Conservation (phyloP, 2,329 filamentous ascomycete genomes). For the Diplodia intermedia region DNA sequence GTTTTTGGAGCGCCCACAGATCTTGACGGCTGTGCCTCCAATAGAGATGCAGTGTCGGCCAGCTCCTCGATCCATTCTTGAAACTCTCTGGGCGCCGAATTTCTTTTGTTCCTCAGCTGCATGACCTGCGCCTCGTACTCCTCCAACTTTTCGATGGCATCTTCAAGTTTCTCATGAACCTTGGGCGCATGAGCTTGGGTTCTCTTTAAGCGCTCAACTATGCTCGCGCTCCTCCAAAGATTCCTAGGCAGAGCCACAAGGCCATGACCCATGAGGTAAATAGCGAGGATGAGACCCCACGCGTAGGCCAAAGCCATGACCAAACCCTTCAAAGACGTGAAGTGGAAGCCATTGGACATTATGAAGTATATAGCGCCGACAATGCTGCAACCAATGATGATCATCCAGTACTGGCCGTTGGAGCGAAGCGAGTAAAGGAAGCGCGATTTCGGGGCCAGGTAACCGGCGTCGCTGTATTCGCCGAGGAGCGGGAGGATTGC, state of each 20-base stretch:
- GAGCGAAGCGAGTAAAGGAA: conserved; percentile 83
- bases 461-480: conserved; percentile 94
- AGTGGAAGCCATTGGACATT: conserved; percentile 74
- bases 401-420: conserved; percentile 88
- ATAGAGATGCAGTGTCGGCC: conserved; percentile 74
- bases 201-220: conserved; percentile 74
- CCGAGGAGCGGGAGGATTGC: conserved; percentile 89
- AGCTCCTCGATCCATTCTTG: conserved; percentile 97
- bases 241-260: conserved; percentile 87
- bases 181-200: conserved; percentile 81
- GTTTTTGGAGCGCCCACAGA: background rate
- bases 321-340: conserved; percentile 77
- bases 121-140: conserved; percentile 80
- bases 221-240: conserved; percentile 79
- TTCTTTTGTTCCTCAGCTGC: conserved; percentile 81
- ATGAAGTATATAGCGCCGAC: conserved; percentile 84
- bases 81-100: conserved; percentile 75
- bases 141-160: conserved; percentile 79
- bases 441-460: conserved; percentile 82
- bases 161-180: conserved; percentile 85
- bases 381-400: conserved; percentile 73
- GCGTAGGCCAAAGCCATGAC: conserved; percentile 95
- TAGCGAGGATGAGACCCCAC: conserved; percentile 88
- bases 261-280: conserved; percentile 97
- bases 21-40: conserved; percentile 61